phyloP scores from a whole-genome alignment of 495 filamentous ascomycete genomes.

The Daldinia vernicosa region DNA sequence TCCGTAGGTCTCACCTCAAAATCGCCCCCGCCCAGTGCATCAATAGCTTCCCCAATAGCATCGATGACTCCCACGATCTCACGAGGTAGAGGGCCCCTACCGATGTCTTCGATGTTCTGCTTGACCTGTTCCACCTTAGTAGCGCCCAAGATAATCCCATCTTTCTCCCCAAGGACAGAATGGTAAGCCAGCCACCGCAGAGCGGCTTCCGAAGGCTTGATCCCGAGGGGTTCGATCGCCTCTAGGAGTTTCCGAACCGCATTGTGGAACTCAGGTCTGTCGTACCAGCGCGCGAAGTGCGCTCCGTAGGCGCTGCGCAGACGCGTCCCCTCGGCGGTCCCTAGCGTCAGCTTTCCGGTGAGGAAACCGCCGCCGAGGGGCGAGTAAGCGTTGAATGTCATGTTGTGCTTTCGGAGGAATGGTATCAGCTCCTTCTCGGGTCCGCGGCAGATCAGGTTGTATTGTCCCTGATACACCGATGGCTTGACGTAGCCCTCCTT shows the following conservation, averaged over 20 bases:
- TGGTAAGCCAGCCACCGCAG: neutral
- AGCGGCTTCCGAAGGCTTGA: neutral
- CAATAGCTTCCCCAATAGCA: neutral
- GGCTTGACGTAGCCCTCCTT: constrained; percentile 55
- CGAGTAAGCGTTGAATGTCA: constrained; percentile 29
- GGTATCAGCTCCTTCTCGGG: constrained; percentile 55
- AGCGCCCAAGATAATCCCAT: neutral
- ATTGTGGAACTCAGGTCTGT: neutral
- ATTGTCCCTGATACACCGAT: constrained; percentile 60
- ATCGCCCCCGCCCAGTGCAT: neutral
- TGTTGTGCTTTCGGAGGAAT: neutral
- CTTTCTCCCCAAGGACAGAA: neutral
- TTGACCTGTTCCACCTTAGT: neutral
- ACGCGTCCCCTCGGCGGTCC: constrained; percentile 36
- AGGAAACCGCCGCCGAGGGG: constrained; percentile 44
- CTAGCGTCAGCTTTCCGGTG: constrained; percentile 39
- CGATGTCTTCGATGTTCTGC: neutral
- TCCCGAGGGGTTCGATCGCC: neutral
- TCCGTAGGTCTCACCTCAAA: neutral
- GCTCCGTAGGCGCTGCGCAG: constrained; percentile 12
- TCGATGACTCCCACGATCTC: neutral
- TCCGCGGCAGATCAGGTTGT: constrained; percentile 53
- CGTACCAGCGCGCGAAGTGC: neutral
- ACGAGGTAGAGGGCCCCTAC: neutral
- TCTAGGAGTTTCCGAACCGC: neutral